A percentile compares a stretch with the other conserved stretches of the same genome.
phyloP scores from a whole-genome alignment of 495 filamentous ascomycete species.

The Cetradonia linearis region DNA sequence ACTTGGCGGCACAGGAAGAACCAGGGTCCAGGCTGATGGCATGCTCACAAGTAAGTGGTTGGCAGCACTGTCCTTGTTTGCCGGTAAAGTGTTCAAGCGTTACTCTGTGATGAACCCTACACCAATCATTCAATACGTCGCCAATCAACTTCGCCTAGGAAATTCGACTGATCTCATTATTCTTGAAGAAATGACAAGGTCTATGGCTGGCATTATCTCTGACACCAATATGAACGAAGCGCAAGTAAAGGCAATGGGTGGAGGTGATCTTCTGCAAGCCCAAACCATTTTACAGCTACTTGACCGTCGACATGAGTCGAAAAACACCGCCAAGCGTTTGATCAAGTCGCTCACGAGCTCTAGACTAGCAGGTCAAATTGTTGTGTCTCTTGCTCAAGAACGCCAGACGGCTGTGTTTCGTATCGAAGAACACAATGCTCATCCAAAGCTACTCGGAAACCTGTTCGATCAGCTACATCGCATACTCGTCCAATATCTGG shows the following conservation, averaged over 20 bases:
- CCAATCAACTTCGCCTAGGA: slow-evolving; percentile 65
- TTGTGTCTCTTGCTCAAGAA: slow-evolving; percentile 85
- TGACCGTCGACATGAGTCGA: slow-evolving; percentile 65
- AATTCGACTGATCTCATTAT: slow-evolving; percentile 82
- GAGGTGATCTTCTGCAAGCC: slow-evolving; percentile 65
- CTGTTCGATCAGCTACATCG: slow-evolving; percentile 84
- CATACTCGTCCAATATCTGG: slow-evolving; percentile 76
- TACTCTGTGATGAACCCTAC: slow-evolving; percentile 70
- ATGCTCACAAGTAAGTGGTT: slow-evolving; percentile 86
- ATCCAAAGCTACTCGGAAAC: slow-evolving; percentile 71
- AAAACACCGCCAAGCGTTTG: slow-evolving; percentile 59
- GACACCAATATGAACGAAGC: slow-evolving; percentile 76
- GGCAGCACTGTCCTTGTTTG: slow-evolving; percentile 70
- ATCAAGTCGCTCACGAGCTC: slow-evolving; percentile 67
- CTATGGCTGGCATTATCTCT: slow-evolving; percentile 86
- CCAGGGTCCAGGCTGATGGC: slow-evolving; percentile 70
- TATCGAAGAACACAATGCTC: slow-evolving; percentile 52
- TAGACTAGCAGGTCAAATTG: slow-evolving; percentile 61
- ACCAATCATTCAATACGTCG: slow-evolving; percentile 82
- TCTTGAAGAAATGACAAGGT: slow-evolving; percentile 73
- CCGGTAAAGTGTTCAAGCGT: slow-evolving; percentile 76
- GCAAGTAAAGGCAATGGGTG: slow-evolving; percentile 76
- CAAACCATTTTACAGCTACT: slow-evolving; percentile 67
- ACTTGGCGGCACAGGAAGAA: slow-evolving; percentile 62
- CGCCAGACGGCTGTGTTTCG: slow-evolving; percentile 68